Evolutionary conservation across 2,329 filamentous ascomycete genomes (phyloP).

Genomic region (Arthrinium puccinioides): DNA sequence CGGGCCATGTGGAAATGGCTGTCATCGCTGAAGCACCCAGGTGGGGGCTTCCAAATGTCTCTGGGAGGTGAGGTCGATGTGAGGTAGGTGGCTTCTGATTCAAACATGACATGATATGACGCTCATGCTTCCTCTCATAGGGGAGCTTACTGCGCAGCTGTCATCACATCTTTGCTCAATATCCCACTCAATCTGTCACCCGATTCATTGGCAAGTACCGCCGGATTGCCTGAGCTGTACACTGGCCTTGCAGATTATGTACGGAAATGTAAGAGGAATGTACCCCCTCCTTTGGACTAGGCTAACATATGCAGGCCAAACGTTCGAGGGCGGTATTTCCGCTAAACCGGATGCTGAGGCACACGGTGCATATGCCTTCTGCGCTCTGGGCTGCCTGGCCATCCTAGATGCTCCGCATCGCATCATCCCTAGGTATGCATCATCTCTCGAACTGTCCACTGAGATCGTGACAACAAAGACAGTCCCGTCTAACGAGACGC

Average conservation of each 20-base stretch:
- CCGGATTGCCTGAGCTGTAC: slow-evolving; percentile 59
- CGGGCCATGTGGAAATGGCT: slow-evolving; percentile 88
- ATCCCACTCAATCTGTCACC: slow-evolving; percentile 72
- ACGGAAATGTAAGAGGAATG: slow-evolving; percentile 57
- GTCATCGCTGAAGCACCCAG: slow-evolving; percentile 73
- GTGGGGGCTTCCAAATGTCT: slow-evolving; percentile 86
- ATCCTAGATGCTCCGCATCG: slow-evolving; percentile 74
- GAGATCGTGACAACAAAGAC: slow-evolving; percentile 27
- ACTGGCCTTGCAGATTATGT: slow-evolving; percentile 75
- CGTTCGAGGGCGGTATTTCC: slow-evolving; percentile 90
- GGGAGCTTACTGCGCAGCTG: slow-evolving; percentile 86
- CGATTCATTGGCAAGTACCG: slow-evolving; percentile 59
- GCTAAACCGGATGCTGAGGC: slow-evolving; percentile 81
- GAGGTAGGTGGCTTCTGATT: slow-evolving; percentile 45
- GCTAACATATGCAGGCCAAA: slow-evolving; percentile 58
- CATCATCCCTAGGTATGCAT: slow-evolving; percentile 61
- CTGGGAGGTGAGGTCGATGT: slow-evolving; percentile 88
- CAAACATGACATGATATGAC: slow-evolving; percentile 8
- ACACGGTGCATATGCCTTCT: slow-evolving; percentile 95
- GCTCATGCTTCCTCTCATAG: slow-evolving; percentile 31
- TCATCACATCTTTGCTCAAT: slow-evolving; percentile 75
- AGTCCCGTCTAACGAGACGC: slow-evolving; percentile 11
- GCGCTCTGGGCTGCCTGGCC: slow-evolving; percentile 80
- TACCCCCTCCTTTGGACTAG: slow-evolving; percentile 8
- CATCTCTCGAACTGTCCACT: slow-evolving; percentile 19